Evolutionary conservation across 352 stramenopile genomes (phyloP), one percentile per base, ranked within the genome.

Genomic region (Phytophthora chlamydospora): DNA sequence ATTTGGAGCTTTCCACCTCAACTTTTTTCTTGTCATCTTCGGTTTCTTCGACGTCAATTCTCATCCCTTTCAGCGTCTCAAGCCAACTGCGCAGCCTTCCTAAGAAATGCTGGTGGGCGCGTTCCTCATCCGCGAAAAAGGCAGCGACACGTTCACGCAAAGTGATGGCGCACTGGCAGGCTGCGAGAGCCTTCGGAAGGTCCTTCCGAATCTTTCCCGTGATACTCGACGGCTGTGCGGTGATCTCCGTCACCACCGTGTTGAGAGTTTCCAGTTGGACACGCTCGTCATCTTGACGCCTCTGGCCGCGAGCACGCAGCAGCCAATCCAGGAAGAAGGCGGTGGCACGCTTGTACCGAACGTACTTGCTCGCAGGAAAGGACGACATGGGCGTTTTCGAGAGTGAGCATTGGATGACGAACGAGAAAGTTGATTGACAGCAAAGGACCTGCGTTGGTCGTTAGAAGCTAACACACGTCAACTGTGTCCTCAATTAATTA

Each of bases 111-210:
- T 41, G 50, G 17, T 58, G 39, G 7, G 17, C 14, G 13, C 3
- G 9, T 31, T 36, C 29, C 4, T 43, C 40, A 16, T 45, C 35
- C 34, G 46, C 38, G 16, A 58, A 68, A 52, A 54, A 62, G 11
- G 6, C 19, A 11, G 51, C 27, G 8, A 58, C 45, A 45, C 47
- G 52, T 27, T 68, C 44, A 3, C 44, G 59, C 19, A 62, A 29
- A 2, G 59, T 57, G 59, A 62, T 62, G 12, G 58, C 43, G 3
- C 41, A 49, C 17, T 51, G 53, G 13, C 53, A 68, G 21, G 52
- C 46, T 0, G 45, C 52, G 5, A 68, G 46, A 14, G 60, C 60
- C 33, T 58, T 58, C 12, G 39, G 51, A 3, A 63, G 40, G 13
- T 58, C 31, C 2, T 12, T 33, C 31, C 58, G 60, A 4, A 58